Base-by-base conservation (phyloP, 768 basidiomycete genomes). In the Tephrocybe sp. region DNA sequence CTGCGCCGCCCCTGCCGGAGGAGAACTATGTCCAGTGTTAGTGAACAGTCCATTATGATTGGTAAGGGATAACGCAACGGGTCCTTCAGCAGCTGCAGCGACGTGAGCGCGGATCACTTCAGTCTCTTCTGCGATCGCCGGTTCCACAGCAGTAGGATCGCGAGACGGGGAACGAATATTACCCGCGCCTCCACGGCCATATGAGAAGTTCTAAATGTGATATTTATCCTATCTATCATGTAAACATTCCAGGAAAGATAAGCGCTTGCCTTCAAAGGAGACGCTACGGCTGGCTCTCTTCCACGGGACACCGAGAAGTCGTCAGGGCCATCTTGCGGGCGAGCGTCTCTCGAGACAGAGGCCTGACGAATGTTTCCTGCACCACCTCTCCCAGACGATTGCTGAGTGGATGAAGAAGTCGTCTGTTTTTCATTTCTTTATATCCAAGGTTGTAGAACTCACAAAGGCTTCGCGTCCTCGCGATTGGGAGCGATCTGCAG, bases 161-260 rank as follows among this genome's bases (percentile, higher is more conserved):
- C 84, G 80, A 20, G 89, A 90, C 0, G 84, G 85, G 1, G 90
- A 87, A 50, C 88, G 84, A 45, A 94, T 84, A 75, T 95, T 95
- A 8, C 92, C 93, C 7, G 79, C 79, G 14, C 93, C 93, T 23
- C 93, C 92, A 45, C 91, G 83, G 10, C 93, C 93, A 37, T 78
- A 78, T 17, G 81, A 84, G 56, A 70, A 73, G 15, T 76, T 51
- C 71, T 81, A 58, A 5, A 12, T 38, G 20, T 18, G 15, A 26
- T 14, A 10, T 4, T 36, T 36, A 36, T 23, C n/a, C 5, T 33
- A 56, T 57, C n/a, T 58, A 57, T 30, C 20, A 25, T 5, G 17
- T 53, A 30, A 9, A 37, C 20, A 23, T 12, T 15, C 45, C 25
- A 54, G 24, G 51, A 11, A 32, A 14, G 23, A 30, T 18, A 42